Conservation (phyloP, 768 basidiomycete species). For the Royoungia palumana region DNA sequence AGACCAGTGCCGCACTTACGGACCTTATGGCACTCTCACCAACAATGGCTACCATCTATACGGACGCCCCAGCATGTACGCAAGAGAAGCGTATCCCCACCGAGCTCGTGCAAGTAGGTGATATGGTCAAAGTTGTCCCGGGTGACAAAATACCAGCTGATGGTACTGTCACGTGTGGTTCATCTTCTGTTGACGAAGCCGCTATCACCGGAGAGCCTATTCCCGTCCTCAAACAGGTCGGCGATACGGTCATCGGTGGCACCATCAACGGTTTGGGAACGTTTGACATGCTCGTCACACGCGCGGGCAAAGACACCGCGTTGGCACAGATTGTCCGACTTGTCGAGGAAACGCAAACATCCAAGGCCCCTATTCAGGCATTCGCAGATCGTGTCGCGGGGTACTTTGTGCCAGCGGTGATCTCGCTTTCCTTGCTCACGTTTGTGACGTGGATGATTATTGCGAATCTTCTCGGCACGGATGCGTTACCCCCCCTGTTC, state of each 20-base stretch:
- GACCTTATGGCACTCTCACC: conserved; percentile 95
- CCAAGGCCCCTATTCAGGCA: conserved; percentile 96
- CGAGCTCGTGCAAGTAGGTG: conserved; percentile 92
- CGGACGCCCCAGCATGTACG: conserved; percentile 74
- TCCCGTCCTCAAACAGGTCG: conserved; percentile 78
- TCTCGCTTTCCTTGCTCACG: conserved; percentile 75
- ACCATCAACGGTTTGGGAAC: conserved; percentile 97
- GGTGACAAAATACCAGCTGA: conserved; percentile 97
- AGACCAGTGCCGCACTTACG: conserved; percentile 93
- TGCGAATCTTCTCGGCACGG: conserved; percentile 52
- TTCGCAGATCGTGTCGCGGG: conserved; percentile 95
- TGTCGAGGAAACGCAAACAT: conserved; percentile 97
- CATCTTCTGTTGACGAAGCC: conserved; percentile 90
- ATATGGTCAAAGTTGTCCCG: conserved; percentile 89
- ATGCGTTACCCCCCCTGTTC: conserved; percentile 80
- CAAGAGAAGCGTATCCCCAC: conserved; percentile 90
- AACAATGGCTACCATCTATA: conserved; percentile 94
- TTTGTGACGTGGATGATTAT: conserved; percentile 83
- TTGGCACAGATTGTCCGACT: conserved; percentile 94
- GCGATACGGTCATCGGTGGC: conserved; percentile 90
- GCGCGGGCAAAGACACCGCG: conserved; percentile 95
- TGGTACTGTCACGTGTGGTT: conserved; percentile 82
- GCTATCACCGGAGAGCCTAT: conserved; percentile 95
- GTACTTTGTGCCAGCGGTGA: conserved; percentile 90
- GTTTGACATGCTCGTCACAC: conserved; percentile 92